Evolutionary conservation across 768 basidiomycete genomes (phyloP).

Genomic region (Suillus occidentalis): DNA sequence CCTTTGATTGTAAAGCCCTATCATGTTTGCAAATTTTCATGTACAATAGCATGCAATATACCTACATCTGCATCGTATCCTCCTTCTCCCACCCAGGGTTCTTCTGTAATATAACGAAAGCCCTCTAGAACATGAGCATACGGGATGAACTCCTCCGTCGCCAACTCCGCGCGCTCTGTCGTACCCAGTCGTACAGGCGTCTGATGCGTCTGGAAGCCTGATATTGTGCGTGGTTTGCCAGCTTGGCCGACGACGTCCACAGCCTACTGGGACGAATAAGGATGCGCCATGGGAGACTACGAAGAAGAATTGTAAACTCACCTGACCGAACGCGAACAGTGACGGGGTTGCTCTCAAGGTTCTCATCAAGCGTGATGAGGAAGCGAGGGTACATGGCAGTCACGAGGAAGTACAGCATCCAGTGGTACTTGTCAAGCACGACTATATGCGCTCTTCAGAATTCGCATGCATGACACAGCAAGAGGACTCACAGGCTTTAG

Average conservation of each 20-base stretch:
- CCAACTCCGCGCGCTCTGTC: slow-evolving; percentile 92
- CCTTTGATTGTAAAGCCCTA: not conserved
- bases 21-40: not conserved
- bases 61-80: slow-evolving; percentile 78
- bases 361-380: slow-evolving; percentile 94
- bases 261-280: slow-evolving; percentile 51
- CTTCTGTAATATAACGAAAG: slow-evolving; percentile 87
- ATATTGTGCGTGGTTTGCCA: slow-evolving; percentile 94
- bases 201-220: slow-evolving; percentile 97
- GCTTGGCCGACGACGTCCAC: slow-evolving; percentile 98
- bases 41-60: not conserved
- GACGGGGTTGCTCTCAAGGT: slow-evolving; percentile 80
- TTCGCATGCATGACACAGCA: not conserved
- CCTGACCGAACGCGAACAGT: slow-evolving; percentile 96
- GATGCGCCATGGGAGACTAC: not conserved
- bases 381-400: slow-evolving; percentile 98
- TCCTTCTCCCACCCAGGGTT: slow-evolving; percentile 89
- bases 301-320: slow-evolving; percentile 30
- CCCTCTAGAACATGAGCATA: slow-evolving; percentile 91
- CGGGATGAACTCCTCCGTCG: slow-evolving; percentile 95
- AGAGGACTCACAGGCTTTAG: slow-evolving; percentile 78
- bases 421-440: slow-evolving; percentile 92
- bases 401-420: slow-evolving; percentile 97
- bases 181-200: slow-evolving; percentile 95
- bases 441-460: slow-evolving; percentile 47